A percentile compares a stretch with the other conserved stretches of the same genome.
These are phyloP conservation scores for Blakeslea trispora DNA, from an alignment of 371 early-diverging fungal species.

Conservation along the genomic window DNA sequence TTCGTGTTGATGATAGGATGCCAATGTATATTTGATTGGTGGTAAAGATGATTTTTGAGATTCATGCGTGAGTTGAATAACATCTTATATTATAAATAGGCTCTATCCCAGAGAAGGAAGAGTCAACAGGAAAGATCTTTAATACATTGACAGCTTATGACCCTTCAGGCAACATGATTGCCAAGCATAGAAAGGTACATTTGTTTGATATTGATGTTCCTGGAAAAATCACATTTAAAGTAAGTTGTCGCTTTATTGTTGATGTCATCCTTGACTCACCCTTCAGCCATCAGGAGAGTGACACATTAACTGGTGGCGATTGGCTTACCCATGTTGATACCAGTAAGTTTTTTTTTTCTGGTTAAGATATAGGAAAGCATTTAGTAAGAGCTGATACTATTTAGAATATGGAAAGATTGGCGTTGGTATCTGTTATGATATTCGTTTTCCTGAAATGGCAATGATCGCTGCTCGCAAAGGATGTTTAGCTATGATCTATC, in stretches of 20 bases:
- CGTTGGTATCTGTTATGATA: constrained; percentile 96
- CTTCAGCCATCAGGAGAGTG: constrained; percentile 66
- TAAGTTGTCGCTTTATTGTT: constrained; percentile 3
- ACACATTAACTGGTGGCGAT: constrained; percentile 78
- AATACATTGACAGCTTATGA: constrained; percentile 92
- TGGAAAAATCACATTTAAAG: constrained; percentile 85
- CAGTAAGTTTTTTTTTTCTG: constrained; percentile 38
- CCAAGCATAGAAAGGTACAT: constrained; percentile 81
- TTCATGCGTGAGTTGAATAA: neutral
- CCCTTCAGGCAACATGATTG: constrained; percentile 73
- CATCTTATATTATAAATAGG: constrained; percentile 52
- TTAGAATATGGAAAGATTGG: constrained; percentile 84
- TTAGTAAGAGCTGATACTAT: neutral
- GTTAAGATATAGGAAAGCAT: neutral
- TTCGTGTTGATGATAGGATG: constrained; percentile 52
- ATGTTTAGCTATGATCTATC: constrained; percentile 93
- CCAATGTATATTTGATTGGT: constrained; percentile 76
- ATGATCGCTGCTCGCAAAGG: constrained; percentile 90
- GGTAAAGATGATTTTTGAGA: too few relatives aligned
- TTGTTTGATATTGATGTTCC: constrained; percentile 97
- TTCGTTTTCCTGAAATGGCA: constrained; percentile 94
- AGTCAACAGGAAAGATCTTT: constrained; percentile 63
- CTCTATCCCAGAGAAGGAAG: constrained; percentile 86
- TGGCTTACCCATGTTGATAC: constrained; percentile 78
- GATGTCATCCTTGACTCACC: neutral